Base-by-base conservation (phyloP, 345 rosid genomes). In the Salix udensis region DNA sequence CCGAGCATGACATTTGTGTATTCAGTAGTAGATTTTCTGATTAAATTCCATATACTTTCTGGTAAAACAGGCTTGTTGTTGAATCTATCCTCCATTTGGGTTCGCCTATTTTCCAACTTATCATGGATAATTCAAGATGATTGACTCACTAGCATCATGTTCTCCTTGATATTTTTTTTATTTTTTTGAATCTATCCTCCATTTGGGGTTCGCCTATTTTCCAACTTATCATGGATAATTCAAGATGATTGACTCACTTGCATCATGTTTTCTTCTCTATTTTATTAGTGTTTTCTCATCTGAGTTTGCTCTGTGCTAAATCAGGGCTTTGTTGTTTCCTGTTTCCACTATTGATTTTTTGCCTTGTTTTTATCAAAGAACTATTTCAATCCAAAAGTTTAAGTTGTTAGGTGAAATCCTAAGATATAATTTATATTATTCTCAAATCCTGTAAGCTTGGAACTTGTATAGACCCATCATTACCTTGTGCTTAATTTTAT, bases 401-500 rank as follows among this genome's bases (percentile, higher is more conserved):
- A 7, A 7, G 10, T 0, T 53, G 0, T 21, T 7, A 8, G 0
- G 0, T 21, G 7, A 50, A 21, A 1, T 50, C 14, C 2, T 18
- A 1, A 50, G 0, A 50, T 50, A 50, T 50, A 1, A 50, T 50
- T 50, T 5, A 50, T 50, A 50, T 18, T 18, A 50, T 50, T 50
- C 18, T 16, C 6, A 0, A 18, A 16, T 5, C 0, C 0, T 50
- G 7, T 21, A 7, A 1, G 8, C 5, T 53, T 21, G 12, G 3
- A 53, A 53, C 24, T 53, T 53, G 24, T 4, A 53, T 0, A 21
- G 0, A 2, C 0, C 3, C 4, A 8, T 40, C 1, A 53, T 7
- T 21, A 21, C 1, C 9, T 53, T 21, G 1, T 21, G 1, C 0
- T 53, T 53, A 7, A 21, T 53, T 53, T 53, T 21, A 21, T 21